A percentile compares a stretch with the other conserved stretches of the same genome.
Evolutionary conservation across 2,329 filamentous ascomycete species (phyloP).

Genomic region (Pseudogymnoascus sp.): DNA sequence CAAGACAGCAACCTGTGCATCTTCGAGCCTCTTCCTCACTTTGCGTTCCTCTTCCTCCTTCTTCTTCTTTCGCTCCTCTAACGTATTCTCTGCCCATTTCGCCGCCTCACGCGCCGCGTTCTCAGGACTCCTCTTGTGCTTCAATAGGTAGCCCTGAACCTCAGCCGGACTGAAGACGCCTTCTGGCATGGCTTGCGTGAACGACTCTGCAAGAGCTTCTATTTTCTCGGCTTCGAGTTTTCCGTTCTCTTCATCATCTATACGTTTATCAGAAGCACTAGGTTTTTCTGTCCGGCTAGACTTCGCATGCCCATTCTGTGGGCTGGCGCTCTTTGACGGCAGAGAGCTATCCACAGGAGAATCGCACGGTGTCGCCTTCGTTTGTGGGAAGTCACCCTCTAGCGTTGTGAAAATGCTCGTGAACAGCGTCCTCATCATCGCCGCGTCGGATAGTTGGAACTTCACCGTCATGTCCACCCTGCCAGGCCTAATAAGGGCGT

Average conservation of each 20-base stretch:
- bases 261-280: background rate
- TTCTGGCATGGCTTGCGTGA: slow-evolving; percentile 46
- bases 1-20: slow-evolving; percentile 12
- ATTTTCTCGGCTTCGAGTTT: slow-evolving; percentile 13
- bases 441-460: slow-evolving; percentile 36
- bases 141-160: slow-evolving; percentile 58
- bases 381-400: slow-evolving; percentile 21
- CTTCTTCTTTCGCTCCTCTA: slow-evolving; percentile 39
- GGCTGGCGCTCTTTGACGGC: background rate
- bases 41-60: slow-evolving; percentile 23
- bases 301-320: background rate
- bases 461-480: slow-evolving; percentile 53
- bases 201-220: slow-evolving; percentile 40
- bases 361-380: background rate
- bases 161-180: slow-evolving; percentile 53
- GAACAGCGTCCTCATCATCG: slow-evolving; percentile 27
- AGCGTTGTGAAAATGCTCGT: slow-evolving; percentile 32
- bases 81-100: slow-evolving; percentile 45
- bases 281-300: slow-evolving; percentile 12
- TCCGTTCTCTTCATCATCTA: slow-evolving; percentile 5
- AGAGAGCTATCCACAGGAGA: background rate
- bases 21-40: slow-evolving; percentile 19
- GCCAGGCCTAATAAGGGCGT: slow-evolving; percentile 55
- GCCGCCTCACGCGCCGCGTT: slow-evolving; percentile 47
- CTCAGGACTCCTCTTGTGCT: slow-evolving; percentile 51